A percentile compares a stretch with the other conserved stretches of the same genome.
Conservation (phyloP, 129 eudicot species). For the Heracleum sosnowskyi region DNA sequence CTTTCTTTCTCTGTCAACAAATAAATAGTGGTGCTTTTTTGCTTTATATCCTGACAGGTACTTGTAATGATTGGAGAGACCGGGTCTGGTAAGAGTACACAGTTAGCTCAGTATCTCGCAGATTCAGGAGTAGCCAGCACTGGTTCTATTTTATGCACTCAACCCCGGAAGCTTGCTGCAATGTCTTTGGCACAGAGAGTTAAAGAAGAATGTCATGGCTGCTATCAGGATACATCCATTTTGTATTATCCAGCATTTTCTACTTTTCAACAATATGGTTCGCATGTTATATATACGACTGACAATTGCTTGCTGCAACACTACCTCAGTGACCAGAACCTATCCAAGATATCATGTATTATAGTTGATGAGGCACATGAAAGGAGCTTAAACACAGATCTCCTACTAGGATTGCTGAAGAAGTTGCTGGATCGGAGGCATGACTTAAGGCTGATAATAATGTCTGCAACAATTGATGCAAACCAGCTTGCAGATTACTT, state of each 20-base stretch:
- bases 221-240: constrained; percentile 37
- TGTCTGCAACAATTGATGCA: constrained; percentile 95
- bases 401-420: constrained; percentile 71
- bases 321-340: constrained; percentile 57
- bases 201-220: constrained; percentile 63
- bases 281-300: constrained; percentile 59
- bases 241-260: constrained; percentile 45
- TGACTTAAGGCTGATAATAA: constrained; percentile 72
- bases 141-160: constrained; percentile 79
- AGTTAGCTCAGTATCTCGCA: constrained; percentile 86
- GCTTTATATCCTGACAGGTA: constrained; percentile 35
- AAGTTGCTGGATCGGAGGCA: constrained; percentile 49
- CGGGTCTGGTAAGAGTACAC: constrained; percentile 97
- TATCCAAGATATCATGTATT: constrained; percentile 70
- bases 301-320: constrained; percentile 92
- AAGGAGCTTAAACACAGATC: constrained; percentile 87
- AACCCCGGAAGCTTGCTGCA: constrained; percentile 95
- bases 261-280: constrained; percentile 33
- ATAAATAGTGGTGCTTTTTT: neutral
- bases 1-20: neutral
- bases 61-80: constrained; percentile 85
- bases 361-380: constrained; percentile 96
- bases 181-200: constrained; percentile 70
- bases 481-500: constrained; percentile 67
- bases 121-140: constrained; percentile 60